Evolutionary conservation across 192 early-diverging fungal genomes (phyloP).

Genomic region (Gonapodya prolifera): DNA sequence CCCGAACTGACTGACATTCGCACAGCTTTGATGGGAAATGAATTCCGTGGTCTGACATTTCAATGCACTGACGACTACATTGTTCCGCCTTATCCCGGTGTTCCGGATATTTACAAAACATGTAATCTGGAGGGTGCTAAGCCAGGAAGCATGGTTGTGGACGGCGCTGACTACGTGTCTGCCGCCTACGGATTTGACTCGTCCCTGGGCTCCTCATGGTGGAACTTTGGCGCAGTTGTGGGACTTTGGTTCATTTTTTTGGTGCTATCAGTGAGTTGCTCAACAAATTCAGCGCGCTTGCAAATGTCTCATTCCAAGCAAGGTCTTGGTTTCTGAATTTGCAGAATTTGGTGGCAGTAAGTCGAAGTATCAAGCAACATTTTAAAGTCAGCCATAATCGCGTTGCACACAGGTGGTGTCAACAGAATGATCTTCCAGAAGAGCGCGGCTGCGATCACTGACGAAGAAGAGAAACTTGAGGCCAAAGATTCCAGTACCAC

Average conservation of each 20-base stretch:
- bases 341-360: not conserved
- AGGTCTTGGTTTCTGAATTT: not conserved
- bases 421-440: not conserved
- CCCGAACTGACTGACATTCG: slow-evolving; percentile 45
- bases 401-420: not conserved
- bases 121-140: not conserved
- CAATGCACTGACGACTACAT: slow-evolving; percentile 6
- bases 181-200: not conserved
- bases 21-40: slow-evolving; percentile 45
- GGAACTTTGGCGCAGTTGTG: slow-evolving; percentile 20
- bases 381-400: not conserved
- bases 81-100: not conserved
- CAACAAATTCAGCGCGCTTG: not conserved
- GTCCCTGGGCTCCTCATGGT: slow-evolving; percentile 11
- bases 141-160: not conserved
- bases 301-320: not conserved
- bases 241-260: slow-evolving; percentile 17
- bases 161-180: not conserved
- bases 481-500: not conserved
- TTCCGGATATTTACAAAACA: not conserved
- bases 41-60: slow-evolving; percentile 30
- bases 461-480: not conserved
- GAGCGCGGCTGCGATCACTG: not conserved
- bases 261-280: not conserved
- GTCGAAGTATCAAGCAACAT: not conserved